A percentile compares a stretch with the other conserved stretches of the same genome.
phyloP scores from a whole-genome alignment of 108 stramenopile species.

The Mayamaea pseudoterrestris region DNA sequence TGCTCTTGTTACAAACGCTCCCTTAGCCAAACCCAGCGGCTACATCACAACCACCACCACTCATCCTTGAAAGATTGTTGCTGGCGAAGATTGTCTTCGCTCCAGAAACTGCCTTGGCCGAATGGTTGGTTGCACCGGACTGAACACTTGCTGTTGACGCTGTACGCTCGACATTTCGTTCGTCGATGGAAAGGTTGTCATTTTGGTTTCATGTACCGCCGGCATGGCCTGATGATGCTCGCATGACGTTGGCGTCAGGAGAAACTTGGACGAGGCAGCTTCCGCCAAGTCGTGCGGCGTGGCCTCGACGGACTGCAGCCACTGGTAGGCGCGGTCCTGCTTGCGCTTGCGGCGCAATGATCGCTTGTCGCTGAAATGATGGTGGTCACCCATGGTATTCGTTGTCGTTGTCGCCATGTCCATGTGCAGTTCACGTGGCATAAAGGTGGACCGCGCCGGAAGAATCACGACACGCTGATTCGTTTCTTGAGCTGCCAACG shows the following conservation, averaged over 20 bases:
- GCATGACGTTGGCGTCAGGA: not conserved
- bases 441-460: not conserved
- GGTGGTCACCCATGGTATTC: not conserved
- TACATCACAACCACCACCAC: no score
- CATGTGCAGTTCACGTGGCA: not conserved
- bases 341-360: not conserved
- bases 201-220: no score
- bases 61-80: no score
- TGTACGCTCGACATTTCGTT: no score
- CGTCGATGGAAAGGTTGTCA: no score
- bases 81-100: no score
- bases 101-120: no score
- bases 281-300: conserved; percentile 3
- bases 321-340: conserved; percentile 3
- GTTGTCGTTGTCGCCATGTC: not conserved
- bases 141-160: no score
- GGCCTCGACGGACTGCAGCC: conserved; percentile 10
- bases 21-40: no score
- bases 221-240: no score
- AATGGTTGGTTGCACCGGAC: conserved; percentile 24
- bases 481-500: not conserved
- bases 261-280: conserved; percentile 13
- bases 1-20: no score
- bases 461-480: not conserved
- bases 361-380: not conserved